Percentiles rank a stretch among this genome's conserved stretches.
Evolutionary conservation across 371 early-diverging fungal genomes (phyloP).

Genomic region (Gilbertella persicaria): DNA sequence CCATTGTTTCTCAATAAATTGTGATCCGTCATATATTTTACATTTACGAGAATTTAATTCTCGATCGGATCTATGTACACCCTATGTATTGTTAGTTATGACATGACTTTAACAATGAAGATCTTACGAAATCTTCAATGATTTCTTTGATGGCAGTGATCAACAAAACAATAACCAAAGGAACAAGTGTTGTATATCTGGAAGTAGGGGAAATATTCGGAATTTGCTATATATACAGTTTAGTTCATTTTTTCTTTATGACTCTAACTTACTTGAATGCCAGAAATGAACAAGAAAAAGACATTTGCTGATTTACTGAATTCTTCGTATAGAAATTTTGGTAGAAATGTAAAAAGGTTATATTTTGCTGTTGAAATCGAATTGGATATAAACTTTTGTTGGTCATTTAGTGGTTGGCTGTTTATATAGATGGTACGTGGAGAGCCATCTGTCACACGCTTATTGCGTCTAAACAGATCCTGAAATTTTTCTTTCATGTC

Average conservation of each 20-base stretch:
- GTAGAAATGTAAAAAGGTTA: constrained; percentile 83
- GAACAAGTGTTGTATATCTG: constrained; percentile 88
- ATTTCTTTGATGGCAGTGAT: constrained; percentile 97
- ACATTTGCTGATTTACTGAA: constrained; percentile 94
- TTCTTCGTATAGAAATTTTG: constrained; percentile 92
- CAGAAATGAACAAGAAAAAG: constrained; percentile 89
- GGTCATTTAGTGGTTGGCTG: constrained; percentile 68
- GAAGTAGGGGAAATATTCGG: constrained; percentile 83
- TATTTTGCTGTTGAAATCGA: constrained; percentile 90
- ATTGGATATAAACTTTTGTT: constrained; percentile 78
- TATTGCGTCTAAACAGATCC: background rate
- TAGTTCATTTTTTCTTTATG: too few species aligned
- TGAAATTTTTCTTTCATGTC: background rate
- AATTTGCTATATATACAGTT: too few species aligned
- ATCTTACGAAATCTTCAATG: constrained; percentile 87
- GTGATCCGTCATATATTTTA: constrained; percentile 63
- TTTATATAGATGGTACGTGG: constrained; percentile 85
- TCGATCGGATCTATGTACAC: constrained; percentile 69
- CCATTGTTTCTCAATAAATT: constrained; percentile 75
- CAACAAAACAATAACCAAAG: constrained; percentile 86
- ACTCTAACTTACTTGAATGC: constrained; percentile 82
- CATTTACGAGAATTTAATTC: constrained; percentile 75
- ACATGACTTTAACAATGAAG: background rate
- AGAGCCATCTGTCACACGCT: constrained; percentile 12
- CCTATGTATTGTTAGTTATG: constrained; percentile 19